These are phyloP conservation scores for Anethum foeniculum DNA, from an alignment of 140 eudicot genomes.

Conservation along the genomic window DNA sequence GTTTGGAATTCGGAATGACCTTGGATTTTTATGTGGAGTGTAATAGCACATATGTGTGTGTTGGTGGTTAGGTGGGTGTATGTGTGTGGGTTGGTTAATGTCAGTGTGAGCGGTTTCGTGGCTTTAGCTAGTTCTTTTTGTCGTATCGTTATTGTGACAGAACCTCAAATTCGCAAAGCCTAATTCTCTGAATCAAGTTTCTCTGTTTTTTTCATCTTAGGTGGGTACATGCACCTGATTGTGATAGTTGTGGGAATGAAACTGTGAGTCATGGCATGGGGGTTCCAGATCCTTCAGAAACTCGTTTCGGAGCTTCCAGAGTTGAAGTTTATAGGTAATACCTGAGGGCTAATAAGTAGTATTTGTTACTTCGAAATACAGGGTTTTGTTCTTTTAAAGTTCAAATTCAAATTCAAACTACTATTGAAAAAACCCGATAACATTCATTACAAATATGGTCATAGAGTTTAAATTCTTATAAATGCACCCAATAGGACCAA, in stretches of 20 bases:
- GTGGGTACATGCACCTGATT: conserved; percentile 91
- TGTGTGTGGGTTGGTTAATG: neutral
- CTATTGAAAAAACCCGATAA: neutral
- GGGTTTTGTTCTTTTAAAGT: neutral
- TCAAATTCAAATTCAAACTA: neutral
- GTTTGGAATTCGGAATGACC: neutral
- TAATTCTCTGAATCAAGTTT: neutral
- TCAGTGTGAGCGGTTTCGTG: neutral
- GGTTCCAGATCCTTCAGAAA: conserved; percentile 46
- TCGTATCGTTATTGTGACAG: neutral
- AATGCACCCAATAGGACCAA: neutral
- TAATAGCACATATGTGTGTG: neutral
- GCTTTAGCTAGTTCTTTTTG: conserved; percentile 2
- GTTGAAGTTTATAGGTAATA: conserved; percentile 87
- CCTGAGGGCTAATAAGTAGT: neutral
- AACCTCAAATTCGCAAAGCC: neutral
- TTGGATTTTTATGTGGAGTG: neutral
- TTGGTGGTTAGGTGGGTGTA: neutral
- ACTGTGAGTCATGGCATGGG: conserved; percentile 76
- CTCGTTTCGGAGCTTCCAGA: conserved; percentile 60
- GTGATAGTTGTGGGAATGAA: conserved; percentile 73
- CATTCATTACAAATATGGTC: neutral
- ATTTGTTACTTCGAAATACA: neutral
- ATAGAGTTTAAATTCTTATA: too few species aligned
- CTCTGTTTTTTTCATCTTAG: conserved; percentile 22